phyloP scores from a whole-genome alignment of 805 yeast species.

The Cyberlindnera euphorbiae region DNA sequence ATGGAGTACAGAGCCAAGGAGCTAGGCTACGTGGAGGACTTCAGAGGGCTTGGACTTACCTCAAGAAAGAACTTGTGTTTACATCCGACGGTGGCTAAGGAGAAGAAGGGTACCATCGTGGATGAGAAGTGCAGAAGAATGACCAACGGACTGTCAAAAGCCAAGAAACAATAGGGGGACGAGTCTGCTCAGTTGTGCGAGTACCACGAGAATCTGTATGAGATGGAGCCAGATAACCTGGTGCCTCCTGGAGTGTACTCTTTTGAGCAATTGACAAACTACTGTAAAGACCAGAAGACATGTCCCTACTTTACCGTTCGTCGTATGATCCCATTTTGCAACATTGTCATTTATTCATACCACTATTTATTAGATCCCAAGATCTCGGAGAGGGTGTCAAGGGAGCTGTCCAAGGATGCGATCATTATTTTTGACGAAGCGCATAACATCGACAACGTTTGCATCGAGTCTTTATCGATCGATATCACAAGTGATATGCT shows the following conservation, averaged over 20 bases:
- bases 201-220: slow-evolving; percentile 85
- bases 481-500: slow-evolving; percentile 89
- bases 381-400: slow-evolving; percentile 92
- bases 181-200: slow-evolving; percentile 65
- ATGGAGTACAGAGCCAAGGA: slow-evolving; percentile 85
- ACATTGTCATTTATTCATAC: slow-evolving; percentile 91
- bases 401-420: slow-evolving; percentile 85
- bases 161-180: slow-evolving; percentile 48
- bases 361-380: slow-evolving; percentile 96
- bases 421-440: slow-evolving; percentile 98
- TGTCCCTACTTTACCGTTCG: slow-evolving; percentile 98
- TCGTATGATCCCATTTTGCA: slow-evolving; percentile 94
- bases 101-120: slow-evolving; percentile 85
- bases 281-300: slow-evolving; percentile 73
- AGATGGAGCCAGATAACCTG: slow-evolving; percentile 80
- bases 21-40: slow-evolving; percentile 83
- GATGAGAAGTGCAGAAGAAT: slow-evolving; percentile 95
- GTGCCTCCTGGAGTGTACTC: slow-evolving; percentile 94
- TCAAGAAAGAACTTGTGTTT: slow-evolving; percentile 92
- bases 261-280: slow-evolving; percentile 73
- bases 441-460: slow-evolving; percentile 96
- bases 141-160: slow-evolving; percentile 86
- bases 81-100: slow-evolving; percentile 83
- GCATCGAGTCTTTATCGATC: slow-evolving; percentile 90
- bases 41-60: slow-evolving; percentile 90